A percentile compares a stretch with the other conserved stretches of the same genome.
Conservation (phyloP, 1,284 basidiomycete genomes). For the Rhodotorula sp. region DNA sequence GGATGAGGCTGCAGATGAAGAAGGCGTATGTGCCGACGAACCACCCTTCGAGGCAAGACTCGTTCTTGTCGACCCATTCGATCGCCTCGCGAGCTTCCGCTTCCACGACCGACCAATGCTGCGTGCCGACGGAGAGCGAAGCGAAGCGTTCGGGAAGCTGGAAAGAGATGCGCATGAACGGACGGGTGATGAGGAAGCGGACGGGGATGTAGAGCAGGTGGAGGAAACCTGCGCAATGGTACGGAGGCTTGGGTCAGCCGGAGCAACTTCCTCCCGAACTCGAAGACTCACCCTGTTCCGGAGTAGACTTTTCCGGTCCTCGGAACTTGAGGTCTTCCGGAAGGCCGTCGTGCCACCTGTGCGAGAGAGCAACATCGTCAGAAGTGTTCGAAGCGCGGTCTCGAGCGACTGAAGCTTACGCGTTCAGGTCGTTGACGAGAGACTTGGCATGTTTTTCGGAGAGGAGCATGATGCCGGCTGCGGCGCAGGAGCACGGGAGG, state of each 20-base stretch:
- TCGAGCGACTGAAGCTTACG: constrained; percentile 10
- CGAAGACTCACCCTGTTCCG: constrained; percentile 24
- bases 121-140: constrained; percentile 75
- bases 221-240: constrained; percentile 64
- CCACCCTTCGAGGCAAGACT: constrained; percentile 80
- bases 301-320: constrained; percentile 57
- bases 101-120: constrained; percentile 74
- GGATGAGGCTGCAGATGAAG: constrained; percentile 85
- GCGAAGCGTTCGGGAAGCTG: constrained; percentile 73
- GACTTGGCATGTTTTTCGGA: constrained; percentile 71
- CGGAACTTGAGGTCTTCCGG: constrained; percentile 70
- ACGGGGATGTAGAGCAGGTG: constrained; percentile 83
- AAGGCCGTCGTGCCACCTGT: constrained; percentile 67
- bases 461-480: constrained; percentile 76
- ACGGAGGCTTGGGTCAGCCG: too few relatives aligned
- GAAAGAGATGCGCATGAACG: constrained; percentile 93
- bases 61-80: constrained; percentile 83
- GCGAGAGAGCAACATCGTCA: not conserved
- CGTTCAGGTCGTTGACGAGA: constrained; percentile 70
- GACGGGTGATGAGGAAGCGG: constrained; percentile 55
- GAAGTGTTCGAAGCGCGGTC: not conserved
- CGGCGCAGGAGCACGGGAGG: accelerated
- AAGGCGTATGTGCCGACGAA: constrained; percentile 80
- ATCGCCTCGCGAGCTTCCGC: constrained; percentile 73
- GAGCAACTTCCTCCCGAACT: too few relatives aligned